A percentile compares a stretch with the other conserved stretches of the same genome.
Conservation (phyloP, 163 green algal genomes). For the Scenedesmus sp. region DNA sequence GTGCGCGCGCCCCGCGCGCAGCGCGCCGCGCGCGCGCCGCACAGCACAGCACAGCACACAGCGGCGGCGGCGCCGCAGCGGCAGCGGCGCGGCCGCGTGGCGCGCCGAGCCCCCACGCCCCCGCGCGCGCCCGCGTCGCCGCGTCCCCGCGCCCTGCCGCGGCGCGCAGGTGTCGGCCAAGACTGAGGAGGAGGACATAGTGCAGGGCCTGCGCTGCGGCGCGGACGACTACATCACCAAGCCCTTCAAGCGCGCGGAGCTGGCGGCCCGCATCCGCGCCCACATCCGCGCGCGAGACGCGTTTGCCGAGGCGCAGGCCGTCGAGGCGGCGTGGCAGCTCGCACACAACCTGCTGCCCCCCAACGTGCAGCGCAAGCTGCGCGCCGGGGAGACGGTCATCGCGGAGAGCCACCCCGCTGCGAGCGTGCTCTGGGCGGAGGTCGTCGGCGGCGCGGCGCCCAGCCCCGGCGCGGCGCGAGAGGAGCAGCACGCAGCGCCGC, state of each 20-base stretch:
- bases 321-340: constrained; percentile 38
- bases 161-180: constrained; percentile 41
- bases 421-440: constrained; percentile 47
- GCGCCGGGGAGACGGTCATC: constrained; percentile 44
- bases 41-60: no score
- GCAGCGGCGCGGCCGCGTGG: no score
- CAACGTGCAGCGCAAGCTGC: constrained; percentile 46
- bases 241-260: constrained; percentile 60
- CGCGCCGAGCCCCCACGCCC: no score
- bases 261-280: constrained; percentile 56
- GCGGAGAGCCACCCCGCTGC: constrained; percentile 36
- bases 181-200: constrained; percentile 46
- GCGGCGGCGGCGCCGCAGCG: no score
- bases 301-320: constrained; percentile 30
- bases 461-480: not conserved
- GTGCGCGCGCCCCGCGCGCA: constrained; percentile 10
- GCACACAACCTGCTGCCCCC: constrained; percentile 45
- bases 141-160: no score
- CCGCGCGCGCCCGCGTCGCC: no score
- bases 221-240: constrained; percentile 67
- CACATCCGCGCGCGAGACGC: constrained; percentile 57
- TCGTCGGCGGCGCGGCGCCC: not conserved
- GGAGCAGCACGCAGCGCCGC: not conserved
- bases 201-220: constrained; percentile 48
- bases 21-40: no score